These are phyloP conservation scores for Boletus tomentosulus DNA, from an alignment of 768 basidiomycete genomes.

Conservation along the genomic window DNA sequence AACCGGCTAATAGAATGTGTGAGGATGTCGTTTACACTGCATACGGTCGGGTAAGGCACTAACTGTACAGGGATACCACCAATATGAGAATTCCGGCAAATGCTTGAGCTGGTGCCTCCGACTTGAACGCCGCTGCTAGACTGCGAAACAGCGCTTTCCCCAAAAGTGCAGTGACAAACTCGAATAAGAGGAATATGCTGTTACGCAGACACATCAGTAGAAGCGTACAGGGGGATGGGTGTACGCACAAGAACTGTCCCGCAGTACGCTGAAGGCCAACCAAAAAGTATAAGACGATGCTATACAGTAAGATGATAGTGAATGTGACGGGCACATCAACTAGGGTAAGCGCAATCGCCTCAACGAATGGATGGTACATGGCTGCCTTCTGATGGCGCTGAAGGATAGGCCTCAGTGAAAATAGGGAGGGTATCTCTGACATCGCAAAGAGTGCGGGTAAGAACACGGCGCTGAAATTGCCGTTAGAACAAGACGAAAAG, in stretches of 20 bases:
- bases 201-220: neutral
- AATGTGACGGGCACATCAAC: slow-evolving; percentile 46
- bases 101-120: slow-evolving; percentile 59
- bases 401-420: slow-evolving; percentile 42
- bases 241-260: slow-evolving; percentile 62
- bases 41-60: neutral
- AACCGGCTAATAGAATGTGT: slow-evolving; percentile 35
- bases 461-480: slow-evolving; percentile 44
- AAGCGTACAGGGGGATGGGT: slow-evolving; percentile 2
- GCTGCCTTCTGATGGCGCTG: slow-evolving; percentile 41
- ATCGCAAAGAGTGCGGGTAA: slow-evolving; percentile 56
- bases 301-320: slow-evolving; percentile 32
- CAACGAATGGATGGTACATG: slow-evolving; percentile 50
- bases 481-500: neutral
- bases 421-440: slow-evolving; percentile 54
- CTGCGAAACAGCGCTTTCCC: slow-evolving; percentile 78
- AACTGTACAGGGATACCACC: slow-evolving; percentile 48
- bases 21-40: neutral
- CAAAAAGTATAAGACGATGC: slow-evolving; percentile 54
- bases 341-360: slow-evolving; percentile 42
- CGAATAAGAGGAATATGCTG: slow-evolving; percentile 57
- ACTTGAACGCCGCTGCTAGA: slow-evolving; percentile 55
- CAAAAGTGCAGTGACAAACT: slow-evolving; percentile 53
- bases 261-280: slow-evolving; percentile 52
- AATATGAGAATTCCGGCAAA: slow-evolving; percentile 51